A percentile compares a stretch with the other conserved stretches of the same genome.
These are phyloP conservation scores for Populus hybrid DNA, from an alignment of 441 rosid species.

Conservation along the genomic window DNA sequence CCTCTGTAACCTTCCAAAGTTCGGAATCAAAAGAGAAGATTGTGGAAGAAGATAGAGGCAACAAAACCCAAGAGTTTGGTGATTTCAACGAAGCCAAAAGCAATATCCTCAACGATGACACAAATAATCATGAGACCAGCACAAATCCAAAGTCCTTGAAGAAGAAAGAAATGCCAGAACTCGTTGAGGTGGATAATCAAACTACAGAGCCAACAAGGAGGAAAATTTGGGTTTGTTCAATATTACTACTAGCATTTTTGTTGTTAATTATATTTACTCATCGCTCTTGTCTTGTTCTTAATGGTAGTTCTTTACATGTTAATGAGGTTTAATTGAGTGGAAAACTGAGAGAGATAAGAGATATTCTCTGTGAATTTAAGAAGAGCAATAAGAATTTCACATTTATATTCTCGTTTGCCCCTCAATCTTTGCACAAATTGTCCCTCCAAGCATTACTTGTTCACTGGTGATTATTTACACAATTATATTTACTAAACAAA, in stretches of 20 bases:
- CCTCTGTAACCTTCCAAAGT: constrained; percentile 7
- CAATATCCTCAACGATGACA: background rate
- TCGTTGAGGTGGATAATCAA: background rate
- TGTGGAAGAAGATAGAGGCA: constrained; percentile 3
- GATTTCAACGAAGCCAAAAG: background rate
- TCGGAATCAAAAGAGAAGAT: constrained; percentile 9
- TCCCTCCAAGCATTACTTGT: background rate
- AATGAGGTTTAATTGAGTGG: background rate
- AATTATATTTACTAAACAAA: too few relatives aligned
- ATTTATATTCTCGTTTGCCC: background rate
- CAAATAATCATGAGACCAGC: background rate
- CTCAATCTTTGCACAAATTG: background rate
- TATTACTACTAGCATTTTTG: constrained; percentile 19
- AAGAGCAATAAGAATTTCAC: constrained; percentile 1
- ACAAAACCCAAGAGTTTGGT: background rate
- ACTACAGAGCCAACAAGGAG: background rate
- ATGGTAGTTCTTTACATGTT: background rate
- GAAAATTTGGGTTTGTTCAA: constrained; percentile 10
- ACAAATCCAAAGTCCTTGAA: constrained; percentile 2
- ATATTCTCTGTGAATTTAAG: background rate
- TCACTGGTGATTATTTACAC: too few relatives aligned
- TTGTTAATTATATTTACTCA: constrained; percentile 19
- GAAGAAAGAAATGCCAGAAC: constrained; percentile 13
- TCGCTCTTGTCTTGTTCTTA: background rate
- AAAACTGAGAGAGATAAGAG: background rate